Evolutionary conservation across 1,284 basidiomycete species (phyloP), one percentile per base, ranked within the genome.

Genomic region (Ustilago xerochloae): DNA sequence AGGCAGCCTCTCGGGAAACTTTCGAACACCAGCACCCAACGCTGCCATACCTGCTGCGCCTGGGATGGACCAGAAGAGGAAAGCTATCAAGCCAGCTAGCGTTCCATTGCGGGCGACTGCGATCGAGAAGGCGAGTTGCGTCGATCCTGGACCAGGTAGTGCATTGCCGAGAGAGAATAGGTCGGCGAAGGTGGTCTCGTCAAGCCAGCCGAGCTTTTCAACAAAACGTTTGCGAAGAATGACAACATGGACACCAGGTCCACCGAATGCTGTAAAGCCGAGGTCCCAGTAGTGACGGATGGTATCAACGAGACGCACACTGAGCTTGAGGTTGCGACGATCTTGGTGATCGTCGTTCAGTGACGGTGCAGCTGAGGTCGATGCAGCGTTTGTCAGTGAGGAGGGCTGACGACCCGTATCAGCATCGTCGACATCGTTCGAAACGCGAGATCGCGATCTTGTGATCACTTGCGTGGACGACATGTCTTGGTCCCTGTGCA

Each of bases 11-110:
- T 86, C 84, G 12, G 86, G 85, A 18, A 89, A 86, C 6, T 77
- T 84, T n/a, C 84, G 78, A 3, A 90, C 86, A n/a, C 86, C 89
- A 1, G 88, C 83, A 0, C 86, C 87, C 9, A 89, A 81, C 3
- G 83, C 86, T 18, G 86, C 87, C 88, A 90, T 89, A 2, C 86
- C 87, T 0, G 87, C 67, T 1, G 88, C 87, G 12, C 88, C 88
- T 7, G 88, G 88, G 4, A 88, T 81, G 29, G 78, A 81, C 86
- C 85, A 86, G 30, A 85, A 63, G 12, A 85, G 51, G 68, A 86
- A 86, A 4, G 83, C 85, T 0, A 86, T 46, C 22, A 86, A 62
- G 2, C 85, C 86, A 7, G 83, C 75, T 0, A 85, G 33, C 8
- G 85, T 82, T 1, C 86, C 86, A 46, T 84, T 81, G 13, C 75